These are phyloP conservation scores for Cyberlindnera petersonii DNA, from an alignment of 805 yeast genomes.

Conservation along the genomic window DNA sequence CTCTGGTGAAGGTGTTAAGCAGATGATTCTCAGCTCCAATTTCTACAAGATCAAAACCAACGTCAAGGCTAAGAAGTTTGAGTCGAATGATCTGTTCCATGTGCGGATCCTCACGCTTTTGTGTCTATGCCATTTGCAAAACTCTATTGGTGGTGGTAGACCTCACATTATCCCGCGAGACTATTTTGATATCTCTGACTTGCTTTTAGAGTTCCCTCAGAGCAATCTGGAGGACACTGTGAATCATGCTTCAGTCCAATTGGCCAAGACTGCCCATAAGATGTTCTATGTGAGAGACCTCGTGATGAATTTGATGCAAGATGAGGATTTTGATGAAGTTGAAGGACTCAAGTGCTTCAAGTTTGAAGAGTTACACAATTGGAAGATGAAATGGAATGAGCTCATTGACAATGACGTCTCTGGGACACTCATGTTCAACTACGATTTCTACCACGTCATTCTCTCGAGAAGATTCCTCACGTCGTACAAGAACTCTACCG, in stretches of 20 bases:
- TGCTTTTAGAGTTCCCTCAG: conserved; percentile 45
- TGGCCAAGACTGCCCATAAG: conserved; percentile 29
- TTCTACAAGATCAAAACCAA: conserved; percentile 39
- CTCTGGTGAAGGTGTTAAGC: conserved; percentile 49
- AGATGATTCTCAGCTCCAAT: conserved; percentile 43
- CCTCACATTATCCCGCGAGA: conserved; percentile 39
- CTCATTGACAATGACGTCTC: conserved; percentile 46
- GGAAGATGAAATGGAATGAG: conserved; percentile 45
- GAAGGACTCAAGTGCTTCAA: conserved; percentile 17
- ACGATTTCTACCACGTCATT: conserved; percentile 44
- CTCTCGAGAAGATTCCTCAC: conserved; percentile 36
- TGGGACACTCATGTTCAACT: conserved; percentile 44
- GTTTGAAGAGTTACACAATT: conserved; percentile 29
- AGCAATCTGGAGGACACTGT: conserved; percentile 52
- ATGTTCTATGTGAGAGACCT: conserved; percentile 26
- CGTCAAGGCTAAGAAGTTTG: conserved; percentile 27
- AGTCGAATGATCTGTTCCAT: conserved; percentile 45
- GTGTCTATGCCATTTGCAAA: conserved; percentile 48
- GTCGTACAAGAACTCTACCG: conserved; percentile 23
- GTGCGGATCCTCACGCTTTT: conserved; percentile 50
- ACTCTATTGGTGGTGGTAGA: conserved; percentile 46
- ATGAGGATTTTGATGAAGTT: conserved; percentile 19
- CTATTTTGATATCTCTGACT: conserved; percentile 37
- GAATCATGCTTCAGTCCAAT: conserved; percentile 46
- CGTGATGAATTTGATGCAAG: conserved; percentile 20